phyloP scores from a whole-genome alignment of 768 basidiomycete genomes.

The Tulasnella sp. region DNA sequence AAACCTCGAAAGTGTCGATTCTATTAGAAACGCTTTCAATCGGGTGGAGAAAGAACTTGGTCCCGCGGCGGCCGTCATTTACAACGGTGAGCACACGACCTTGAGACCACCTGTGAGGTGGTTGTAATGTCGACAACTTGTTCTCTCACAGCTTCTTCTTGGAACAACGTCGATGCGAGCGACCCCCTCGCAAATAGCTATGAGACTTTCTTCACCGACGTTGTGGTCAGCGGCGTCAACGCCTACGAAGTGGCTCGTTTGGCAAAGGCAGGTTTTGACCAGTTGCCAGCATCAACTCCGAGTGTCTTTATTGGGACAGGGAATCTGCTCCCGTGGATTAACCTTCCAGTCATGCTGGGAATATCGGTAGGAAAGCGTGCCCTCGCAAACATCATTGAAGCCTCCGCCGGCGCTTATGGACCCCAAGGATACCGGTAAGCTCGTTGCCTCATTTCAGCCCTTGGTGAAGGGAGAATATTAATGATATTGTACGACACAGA shows the following conservation, averaged over 20 bases:
- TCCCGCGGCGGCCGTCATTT: conserved; percentile 19
- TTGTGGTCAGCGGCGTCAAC: background rate
- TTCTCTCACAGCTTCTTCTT: no score
- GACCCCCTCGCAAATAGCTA: conserved; percentile 14
- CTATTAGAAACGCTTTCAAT: conserved; percentile 3
- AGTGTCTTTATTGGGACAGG: conserved; percentile 7
- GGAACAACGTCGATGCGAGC: background rate
- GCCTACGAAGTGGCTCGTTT: conserved; percentile 7
- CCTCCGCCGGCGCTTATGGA: conserved; percentile 22
- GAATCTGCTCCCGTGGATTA: conserved; percentile 19
- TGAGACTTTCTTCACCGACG: background rate
- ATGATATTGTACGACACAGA: background rate
- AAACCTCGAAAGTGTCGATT: background rate
- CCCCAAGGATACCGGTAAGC: conserved; percentile 19
- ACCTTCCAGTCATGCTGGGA: background rate
- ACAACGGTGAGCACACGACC: conserved; percentile 25
- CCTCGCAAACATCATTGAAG: conserved; percentile 11
- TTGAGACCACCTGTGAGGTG: no score
- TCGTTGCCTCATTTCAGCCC: background rate
- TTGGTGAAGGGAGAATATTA: background rate
- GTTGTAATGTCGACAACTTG: no score
- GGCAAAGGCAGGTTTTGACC: conserved; percentile 7
- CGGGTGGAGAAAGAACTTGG: conserved; percentile 12
- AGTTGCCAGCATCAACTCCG: background rate
- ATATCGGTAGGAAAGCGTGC: conserved; percentile 4